Evolutionary conservation across 768 basidiomycete species (phyloP), one percentile per base, ranked within the genome.

Genomic region (Amanita exitialis): DNA sequence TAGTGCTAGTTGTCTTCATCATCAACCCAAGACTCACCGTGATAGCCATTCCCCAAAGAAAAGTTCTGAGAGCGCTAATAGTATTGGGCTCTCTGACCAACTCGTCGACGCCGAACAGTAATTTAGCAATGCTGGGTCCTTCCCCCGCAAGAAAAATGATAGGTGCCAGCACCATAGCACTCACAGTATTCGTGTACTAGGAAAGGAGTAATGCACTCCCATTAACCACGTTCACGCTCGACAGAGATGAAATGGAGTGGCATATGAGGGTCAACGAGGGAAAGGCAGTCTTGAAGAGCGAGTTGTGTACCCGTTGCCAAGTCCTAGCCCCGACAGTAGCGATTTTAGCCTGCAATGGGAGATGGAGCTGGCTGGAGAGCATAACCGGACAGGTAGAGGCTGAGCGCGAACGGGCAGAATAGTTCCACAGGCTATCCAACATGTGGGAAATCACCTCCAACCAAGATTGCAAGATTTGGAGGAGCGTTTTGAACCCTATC

Each of bases 401-500:
- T n/a, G 68, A 61, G n/a, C n/a, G 21, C 66, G 64, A n/a, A 58
- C 46, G 3, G 68, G 66, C 1, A 69, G 54, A 0, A 70, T 64
- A 1, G 84, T 75, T 44, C 77, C 77, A 64, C 93, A 97, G 8
- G 53, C 89, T 91, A 38, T 82, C 80, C 4, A 99, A 72, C 78
- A 97, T 92, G 56, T 84, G 79, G 64, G 97, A 97, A 57, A 97
- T 92, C 0, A 75, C 85, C 57, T 87, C 95, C 95, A 99, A 0
- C 96, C 95, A 13, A 87, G 83, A 81, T 62, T 97, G 90, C 7
- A 99, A 70, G 49, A 99, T 92, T 57, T 88, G 80, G 56, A 93
- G 88, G 8, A 99, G 66, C 0, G 89, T 90, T 58, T 95, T 90
- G 47, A 94, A 70, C 0, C 92, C 95, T 79, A 93, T 87, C 21